These are phyloP conservation scores for Globisporangium takayamanum DNA, from an alignment of 352 stramenopile species.

Conservation along the genomic window DNA sequence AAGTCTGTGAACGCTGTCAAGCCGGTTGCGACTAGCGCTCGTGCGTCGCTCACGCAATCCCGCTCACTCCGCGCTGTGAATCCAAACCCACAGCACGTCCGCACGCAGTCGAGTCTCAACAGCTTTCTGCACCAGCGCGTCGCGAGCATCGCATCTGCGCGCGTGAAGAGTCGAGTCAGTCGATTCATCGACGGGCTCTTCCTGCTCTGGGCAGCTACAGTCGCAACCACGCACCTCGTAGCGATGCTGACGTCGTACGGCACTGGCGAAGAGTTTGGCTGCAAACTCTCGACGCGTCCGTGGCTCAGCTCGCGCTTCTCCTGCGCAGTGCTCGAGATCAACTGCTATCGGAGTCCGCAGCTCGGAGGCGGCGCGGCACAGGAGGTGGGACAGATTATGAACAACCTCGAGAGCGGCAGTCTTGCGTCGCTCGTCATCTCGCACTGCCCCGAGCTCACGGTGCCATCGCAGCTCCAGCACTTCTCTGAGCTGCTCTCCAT, in stretches of 20 bases:
- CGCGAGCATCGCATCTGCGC: constrained; percentile 4
- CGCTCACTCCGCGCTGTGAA: no score
- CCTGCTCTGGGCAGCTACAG: constrained; percentile 18
- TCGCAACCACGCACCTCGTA: constrained; percentile 15
- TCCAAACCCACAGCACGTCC: neutral
- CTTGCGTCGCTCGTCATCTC: constrained; percentile 22
- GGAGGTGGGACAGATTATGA: constrained; percentile 10
- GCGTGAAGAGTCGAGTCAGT: constrained; percentile 5
- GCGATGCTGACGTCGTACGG: constrained; percentile 8
- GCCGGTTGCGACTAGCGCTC: neutral
- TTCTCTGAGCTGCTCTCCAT: constrained; percentile 23
- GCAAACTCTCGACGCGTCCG: constrained; percentile 20
- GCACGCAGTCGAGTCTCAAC: constrained; percentile 1
- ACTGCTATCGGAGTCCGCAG: constrained; percentile 11
- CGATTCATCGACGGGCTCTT: constrained; percentile 18
- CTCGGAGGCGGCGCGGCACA: constrained; percentile 6
- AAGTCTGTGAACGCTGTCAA: neutral
- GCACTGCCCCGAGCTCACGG: constrained; percentile 17
- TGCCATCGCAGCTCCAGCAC: constrained; percentile 17
- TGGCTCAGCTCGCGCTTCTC: constrained; percentile 23
- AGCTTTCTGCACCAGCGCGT: constrained; percentile 8
- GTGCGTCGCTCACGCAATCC: neutral
- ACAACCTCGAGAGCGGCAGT: constrained; percentile 12
- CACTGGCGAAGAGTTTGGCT: constrained; percentile 12
- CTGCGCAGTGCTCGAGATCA: constrained; percentile 11